Conservation (phyloP, 305 asterid genomes). For the Salvia sclarea region DNA sequence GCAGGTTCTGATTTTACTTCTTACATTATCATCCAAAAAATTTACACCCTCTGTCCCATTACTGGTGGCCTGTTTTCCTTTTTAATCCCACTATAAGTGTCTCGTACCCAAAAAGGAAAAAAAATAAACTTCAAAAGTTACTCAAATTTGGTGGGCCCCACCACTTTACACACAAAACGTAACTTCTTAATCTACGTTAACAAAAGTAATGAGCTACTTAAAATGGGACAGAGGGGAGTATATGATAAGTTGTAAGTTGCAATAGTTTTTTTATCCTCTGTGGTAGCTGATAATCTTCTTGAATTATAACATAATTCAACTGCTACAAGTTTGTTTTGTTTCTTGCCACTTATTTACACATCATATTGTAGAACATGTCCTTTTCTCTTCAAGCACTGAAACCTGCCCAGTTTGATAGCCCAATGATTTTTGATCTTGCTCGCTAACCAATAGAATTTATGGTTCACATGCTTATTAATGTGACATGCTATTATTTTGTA, state of each 20-base stretch:
- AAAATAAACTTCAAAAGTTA: no score
- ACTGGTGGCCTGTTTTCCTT: no score
- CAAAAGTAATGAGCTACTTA: no score
- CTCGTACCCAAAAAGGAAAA: no score
- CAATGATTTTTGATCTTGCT: constrained; percentile 8
- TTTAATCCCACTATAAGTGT: no score
- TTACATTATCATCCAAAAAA: constrained; percentile 18
- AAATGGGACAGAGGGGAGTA: no score
- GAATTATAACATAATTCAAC: background rate
- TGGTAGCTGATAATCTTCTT: constrained; percentile 18
- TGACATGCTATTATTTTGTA: constrained; percentile 16
- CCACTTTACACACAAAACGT: no score
- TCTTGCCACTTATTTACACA: constrained; percentile 17
- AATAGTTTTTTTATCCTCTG: constrained; percentile 14
- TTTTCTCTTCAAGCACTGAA: constrained; percentile 5
- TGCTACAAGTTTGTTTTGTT: constrained; percentile 16
- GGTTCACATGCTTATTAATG: constrained; percentile 15
- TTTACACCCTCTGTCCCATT: no score
- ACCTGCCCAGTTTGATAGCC: constrained; percentile 21
- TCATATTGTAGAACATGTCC: constrained; percentile 16
- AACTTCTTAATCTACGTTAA: no score
- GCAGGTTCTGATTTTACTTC: constrained; percentile 59
- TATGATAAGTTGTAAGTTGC: constrained; percentile 4
- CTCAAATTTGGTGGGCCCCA: no score
- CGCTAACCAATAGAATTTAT: constrained; percentile 10